Evolutionary conservation across 1,284 basidiomycete species (phyloP).

Genomic region (Heliocybe sulcata): DNA sequence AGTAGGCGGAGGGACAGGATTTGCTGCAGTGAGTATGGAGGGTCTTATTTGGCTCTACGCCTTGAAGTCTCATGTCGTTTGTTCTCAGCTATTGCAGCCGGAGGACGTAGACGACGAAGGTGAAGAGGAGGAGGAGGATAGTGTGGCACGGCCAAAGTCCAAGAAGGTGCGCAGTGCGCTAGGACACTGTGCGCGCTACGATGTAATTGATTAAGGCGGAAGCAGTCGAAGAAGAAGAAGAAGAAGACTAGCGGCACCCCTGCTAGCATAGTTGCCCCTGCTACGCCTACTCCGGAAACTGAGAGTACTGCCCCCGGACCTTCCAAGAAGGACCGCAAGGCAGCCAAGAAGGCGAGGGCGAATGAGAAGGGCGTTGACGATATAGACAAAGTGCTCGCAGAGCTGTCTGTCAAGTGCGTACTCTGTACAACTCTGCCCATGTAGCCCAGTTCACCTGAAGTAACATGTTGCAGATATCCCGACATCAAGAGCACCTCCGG

Average conservation of each 20-base stretch:
- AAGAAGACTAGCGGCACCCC: constrained; percentile 42
- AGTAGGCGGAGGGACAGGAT: constrained; percentile 27
- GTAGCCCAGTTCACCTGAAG: neutral
- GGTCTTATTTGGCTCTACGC: neutral
- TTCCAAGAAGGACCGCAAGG: constrained; percentile 30
- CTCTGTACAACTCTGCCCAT: neutral
- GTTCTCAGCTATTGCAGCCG: neutral
- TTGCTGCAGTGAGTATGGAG: constrained; percentile 47
- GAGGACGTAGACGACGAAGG: neutral
- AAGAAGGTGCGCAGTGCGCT: neutral
- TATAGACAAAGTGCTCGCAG: constrained; percentile 75
- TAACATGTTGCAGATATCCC: constrained; percentile 35
- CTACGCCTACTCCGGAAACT: constrained; percentile 10
- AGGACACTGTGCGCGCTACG: constrained; percentile 11
- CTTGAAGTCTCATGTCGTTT: neutral
- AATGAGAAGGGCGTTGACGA: constrained; percentile 70
- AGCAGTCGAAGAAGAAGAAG: constrained; percentile 30
- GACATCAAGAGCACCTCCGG: constrained; percentile 35
- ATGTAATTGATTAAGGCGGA: constrained; percentile 5
- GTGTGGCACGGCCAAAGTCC: neutral
- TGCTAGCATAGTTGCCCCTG: constrained; percentile 8
- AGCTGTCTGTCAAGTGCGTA: constrained; percentile 71
- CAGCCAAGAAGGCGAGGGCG: constrained; percentile 52
- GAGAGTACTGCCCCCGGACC: constrained; percentile 11
- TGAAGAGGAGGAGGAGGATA: constrained; percentile 9